Evolutionary conservation across 192 early-diverging fungal species (phyloP).

Genomic region (Coemansia guatemalensis): DNA sequence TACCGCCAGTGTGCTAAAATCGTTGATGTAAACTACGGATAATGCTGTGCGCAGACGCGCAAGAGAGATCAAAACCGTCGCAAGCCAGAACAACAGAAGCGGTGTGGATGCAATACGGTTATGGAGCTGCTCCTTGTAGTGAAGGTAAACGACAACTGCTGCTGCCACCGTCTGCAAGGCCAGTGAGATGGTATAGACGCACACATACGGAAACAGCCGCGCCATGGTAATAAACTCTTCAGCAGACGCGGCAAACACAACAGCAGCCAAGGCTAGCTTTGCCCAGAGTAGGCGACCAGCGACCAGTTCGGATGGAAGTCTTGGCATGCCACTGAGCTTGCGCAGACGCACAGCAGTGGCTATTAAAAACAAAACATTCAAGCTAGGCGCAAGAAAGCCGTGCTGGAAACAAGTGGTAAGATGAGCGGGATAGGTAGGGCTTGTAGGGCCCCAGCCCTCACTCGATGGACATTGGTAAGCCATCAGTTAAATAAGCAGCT

Average conservation of each 20-base stretch:
- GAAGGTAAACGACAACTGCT: slow-evolving; percentile 24
- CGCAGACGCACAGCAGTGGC: too few relatives aligned
- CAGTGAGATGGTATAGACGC: slow-evolving; percentile 22
- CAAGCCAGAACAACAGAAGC: slow-evolving; percentile 46
- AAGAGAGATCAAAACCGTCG: slow-evolving; percentile 13
- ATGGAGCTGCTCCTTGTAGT: slow-evolving; percentile 28
- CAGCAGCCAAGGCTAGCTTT: slow-evolving; percentile 9
- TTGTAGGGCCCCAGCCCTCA: too few relatives aligned
- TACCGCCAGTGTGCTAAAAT: slow-evolving; percentile 1
- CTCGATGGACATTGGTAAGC: too few relatives aligned
- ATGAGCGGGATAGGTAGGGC: too few relatives aligned
- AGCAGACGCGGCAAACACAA: slow-evolving; percentile 17
- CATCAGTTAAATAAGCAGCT: too few relatives aligned
- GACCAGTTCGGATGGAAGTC: too few relatives aligned
- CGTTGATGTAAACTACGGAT: slow-evolving; percentile 1
- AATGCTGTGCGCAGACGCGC: slow-evolving; percentile 30
- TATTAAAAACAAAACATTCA: too few relatives aligned
- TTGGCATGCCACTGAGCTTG: too few relatives aligned
- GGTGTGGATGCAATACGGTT: slow-evolving; percentile 27
- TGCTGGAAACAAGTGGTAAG: too few relatives aligned
- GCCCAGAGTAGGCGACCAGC: too few relatives aligned
- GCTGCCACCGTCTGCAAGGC: slow-evolving; percentile 22
- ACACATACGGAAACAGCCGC: not conserved
- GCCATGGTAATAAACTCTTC: slow-evolving; percentile 10
- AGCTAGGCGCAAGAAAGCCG: too few relatives aligned